Percentiles rank a stretch among this genome's conserved stretches.
These are phyloP conservation scores for Penicillium verhagenii DNA, from an alignment of 495 filamentous ascomycete species.

Conservation along the genomic window DNA sequence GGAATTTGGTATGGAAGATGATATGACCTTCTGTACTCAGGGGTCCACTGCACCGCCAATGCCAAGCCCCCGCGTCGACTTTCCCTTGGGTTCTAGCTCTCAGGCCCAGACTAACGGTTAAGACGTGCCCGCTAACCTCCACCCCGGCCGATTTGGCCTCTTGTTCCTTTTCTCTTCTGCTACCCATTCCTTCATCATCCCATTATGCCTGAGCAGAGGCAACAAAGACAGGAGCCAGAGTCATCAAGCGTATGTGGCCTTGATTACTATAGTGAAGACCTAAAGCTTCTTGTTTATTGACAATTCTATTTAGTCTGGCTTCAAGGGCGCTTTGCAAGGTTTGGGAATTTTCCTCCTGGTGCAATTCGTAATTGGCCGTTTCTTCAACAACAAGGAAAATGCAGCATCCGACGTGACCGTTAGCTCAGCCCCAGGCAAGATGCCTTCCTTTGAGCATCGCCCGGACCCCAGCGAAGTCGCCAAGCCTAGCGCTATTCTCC, in stretches of 20 bases:
- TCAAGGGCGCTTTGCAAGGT: conserved; percentile 60
- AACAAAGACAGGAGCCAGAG: conserved; percentile 39
- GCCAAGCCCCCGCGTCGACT: conserved; percentile 20
- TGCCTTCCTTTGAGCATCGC: conserved; percentile 67
- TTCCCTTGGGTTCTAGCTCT: conserved; percentile 18
- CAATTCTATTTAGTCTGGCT: conserved; percentile 42
- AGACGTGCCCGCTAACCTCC: conserved; percentile 7
- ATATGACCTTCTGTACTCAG: no score
- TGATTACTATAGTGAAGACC: not conserved
- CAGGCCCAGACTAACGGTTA: not conserved
- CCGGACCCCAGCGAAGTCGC: conserved; percentile 59
- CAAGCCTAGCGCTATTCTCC: conserved; percentile 68
- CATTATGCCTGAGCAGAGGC: conserved; percentile 47
- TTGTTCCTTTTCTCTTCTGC: conserved; percentile 19
- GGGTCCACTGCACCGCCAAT: conserved; percentile 3
- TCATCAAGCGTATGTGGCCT: conserved; percentile 32
- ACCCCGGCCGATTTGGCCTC: conserved; percentile 26
- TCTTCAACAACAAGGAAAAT: conserved; percentile 52
- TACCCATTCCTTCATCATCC: conserved; percentile 9
- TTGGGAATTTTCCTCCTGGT: conserved; percentile 67
- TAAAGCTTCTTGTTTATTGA: conserved; percentile 17
- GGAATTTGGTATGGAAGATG: not conserved
- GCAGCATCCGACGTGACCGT: conserved; percentile 40
- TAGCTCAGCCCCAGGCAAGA: conserved; percentile 35
- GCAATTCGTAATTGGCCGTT: conserved; percentile 62